A percentile compares a stretch with the other conserved stretches of the same genome.
Conservation (phyloP, 2,329 filamentous ascomycete species). For the Teratosphaeria nubilosa region DNA sequence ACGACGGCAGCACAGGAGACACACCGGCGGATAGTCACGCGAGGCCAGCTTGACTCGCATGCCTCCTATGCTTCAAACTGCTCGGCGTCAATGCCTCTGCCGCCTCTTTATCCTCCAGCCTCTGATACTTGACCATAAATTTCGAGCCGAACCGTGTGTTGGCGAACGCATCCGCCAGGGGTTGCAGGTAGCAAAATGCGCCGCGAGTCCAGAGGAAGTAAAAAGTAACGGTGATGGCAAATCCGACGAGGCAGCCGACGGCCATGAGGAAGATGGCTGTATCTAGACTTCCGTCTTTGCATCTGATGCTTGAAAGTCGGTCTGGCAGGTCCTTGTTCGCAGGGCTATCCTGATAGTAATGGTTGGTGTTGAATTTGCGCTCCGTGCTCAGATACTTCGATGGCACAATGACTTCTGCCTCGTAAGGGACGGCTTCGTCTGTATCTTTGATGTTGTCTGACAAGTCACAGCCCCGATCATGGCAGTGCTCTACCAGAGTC, state of each 20-base stretch:
- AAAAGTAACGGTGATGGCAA: constrained; percentile 3
- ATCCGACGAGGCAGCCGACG: constrained; percentile 4
- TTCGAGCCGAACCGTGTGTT: constrained; percentile 6
- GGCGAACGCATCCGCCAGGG: constrained; percentile 1
- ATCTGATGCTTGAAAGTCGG: not conserved
- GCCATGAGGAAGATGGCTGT: constrained; percentile 2
- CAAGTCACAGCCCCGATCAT: constrained; percentile 23
- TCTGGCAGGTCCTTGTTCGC: not conserved
- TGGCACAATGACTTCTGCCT: constrained; percentile 13
- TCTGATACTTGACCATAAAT: constrained; percentile 11
- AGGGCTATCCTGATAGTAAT: constrained; percentile 19
- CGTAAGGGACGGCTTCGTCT: constrained; percentile 13
- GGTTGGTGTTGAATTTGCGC: constrained; percentile 24
- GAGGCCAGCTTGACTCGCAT: not conserved
- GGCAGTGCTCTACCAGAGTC: constrained; percentile 20
- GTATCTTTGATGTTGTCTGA: constrained; percentile 12
- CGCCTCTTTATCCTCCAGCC: constrained; percentile 11
- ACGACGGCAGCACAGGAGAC: not conserved
- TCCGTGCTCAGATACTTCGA: constrained; percentile 19
- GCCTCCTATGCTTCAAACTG: not conserved
- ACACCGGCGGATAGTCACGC: not conserved
- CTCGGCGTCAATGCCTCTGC: constrained; percentile 4
- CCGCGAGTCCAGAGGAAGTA: constrained; percentile 2
- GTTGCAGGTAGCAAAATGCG: constrained; percentile 1
- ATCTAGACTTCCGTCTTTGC: not conserved